Evolutionary conservation across 1,139 yeast species (phyloP).

Genomic region (Schizosaccharomyces versatilis): DNA sequence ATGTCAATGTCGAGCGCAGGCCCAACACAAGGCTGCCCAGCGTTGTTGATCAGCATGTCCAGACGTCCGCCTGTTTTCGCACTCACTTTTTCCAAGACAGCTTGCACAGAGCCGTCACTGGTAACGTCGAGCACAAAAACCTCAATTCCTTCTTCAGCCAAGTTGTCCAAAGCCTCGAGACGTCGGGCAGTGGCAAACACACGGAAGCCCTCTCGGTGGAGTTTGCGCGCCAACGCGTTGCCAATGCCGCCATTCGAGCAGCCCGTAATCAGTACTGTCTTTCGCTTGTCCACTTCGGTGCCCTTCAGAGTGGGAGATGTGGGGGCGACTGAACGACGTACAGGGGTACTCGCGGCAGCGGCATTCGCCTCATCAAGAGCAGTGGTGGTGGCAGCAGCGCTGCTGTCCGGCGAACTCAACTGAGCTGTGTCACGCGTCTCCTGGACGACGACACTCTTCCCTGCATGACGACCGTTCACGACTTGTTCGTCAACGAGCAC

Average conservation of each 20-base stretch:
- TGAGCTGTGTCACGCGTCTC: too few relatives aligned
- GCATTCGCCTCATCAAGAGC: too few relatives aligned
- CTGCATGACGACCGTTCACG: too few relatives aligned
- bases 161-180: slow-evolving; percentile 36
- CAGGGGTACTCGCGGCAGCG: too few relatives aligned
- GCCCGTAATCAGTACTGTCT: slow-evolving; percentile 45
- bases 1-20: slow-evolving; percentile 51
- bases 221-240: slow-evolving; percentile 38
- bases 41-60: slow-evolving; percentile 46
- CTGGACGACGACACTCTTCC: too few relatives aligned
- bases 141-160: slow-evolving; percentile 21
- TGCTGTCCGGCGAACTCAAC: too few relatives aligned
- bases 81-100: slow-evolving; percentile 23
- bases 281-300: not conserved
- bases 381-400: too few relatives aligned
- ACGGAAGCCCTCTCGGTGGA: slow-evolving; percentile 25
- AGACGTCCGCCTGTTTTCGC: slow-evolving; percentile 15
- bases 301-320: too few relatives aligned
- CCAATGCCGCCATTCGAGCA: slow-evolving; percentile 64
- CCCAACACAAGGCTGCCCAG: slow-evolving; percentile 45
- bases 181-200: slow-evolving; percentile 62
- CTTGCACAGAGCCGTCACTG: slow-evolving; percentile 27
- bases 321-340: too few relatives aligned
- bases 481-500: too few relatives aligned
- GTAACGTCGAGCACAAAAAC: slow-evolving; percentile 33